Conservation (phyloP, 345 rosid genomes). For the Ceriops tagal region DNA sequence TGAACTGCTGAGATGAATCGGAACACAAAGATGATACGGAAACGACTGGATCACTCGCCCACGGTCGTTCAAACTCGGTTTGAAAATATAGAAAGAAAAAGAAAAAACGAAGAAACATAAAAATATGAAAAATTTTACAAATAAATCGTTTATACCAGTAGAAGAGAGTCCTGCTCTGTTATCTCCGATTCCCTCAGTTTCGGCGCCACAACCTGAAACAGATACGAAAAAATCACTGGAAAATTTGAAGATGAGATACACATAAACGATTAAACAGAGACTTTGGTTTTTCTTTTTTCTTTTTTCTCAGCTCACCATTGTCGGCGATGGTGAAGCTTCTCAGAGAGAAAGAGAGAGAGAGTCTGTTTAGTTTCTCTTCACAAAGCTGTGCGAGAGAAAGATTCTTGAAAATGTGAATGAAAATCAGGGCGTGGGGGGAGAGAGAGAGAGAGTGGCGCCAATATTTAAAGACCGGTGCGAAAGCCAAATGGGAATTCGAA, state of each 20-base stretch:
- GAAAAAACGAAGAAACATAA: neutral
- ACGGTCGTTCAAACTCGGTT: no score
- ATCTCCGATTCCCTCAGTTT: constrained; percentile 88
- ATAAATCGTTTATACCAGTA: constrained; percentile 51
- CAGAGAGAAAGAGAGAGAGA: neutral
- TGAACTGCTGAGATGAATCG: no score
- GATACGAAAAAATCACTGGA: neutral
- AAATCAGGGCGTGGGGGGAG: neutral
- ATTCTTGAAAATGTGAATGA: constrained; percentile 32
- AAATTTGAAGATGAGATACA: constrained; percentile 1
- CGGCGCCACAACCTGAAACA: constrained; percentile 68
- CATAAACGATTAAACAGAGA: constrained; percentile 10
- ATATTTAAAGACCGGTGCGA: constrained; percentile 17
- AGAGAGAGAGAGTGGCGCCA: constrained; percentile 26
- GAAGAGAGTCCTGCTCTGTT: constrained; percentile 98
- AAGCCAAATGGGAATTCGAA: neutral
- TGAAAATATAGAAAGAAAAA: no score
- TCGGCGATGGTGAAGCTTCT: constrained; percentile 14
- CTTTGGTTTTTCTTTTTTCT: neutral
- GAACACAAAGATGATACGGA: no score
- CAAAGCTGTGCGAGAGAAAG: constrained; percentile 7
- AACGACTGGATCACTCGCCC: no score
- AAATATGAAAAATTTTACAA: neutral
- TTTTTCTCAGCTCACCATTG: constrained; percentile 46
- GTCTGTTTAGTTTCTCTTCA: neutral